Percentiles rank a stretch among this genome's conserved stretches.
Evolutionary conservation across 768 basidiomycete species (phyloP).

Genomic region (Mrakia blollopis): DNA sequence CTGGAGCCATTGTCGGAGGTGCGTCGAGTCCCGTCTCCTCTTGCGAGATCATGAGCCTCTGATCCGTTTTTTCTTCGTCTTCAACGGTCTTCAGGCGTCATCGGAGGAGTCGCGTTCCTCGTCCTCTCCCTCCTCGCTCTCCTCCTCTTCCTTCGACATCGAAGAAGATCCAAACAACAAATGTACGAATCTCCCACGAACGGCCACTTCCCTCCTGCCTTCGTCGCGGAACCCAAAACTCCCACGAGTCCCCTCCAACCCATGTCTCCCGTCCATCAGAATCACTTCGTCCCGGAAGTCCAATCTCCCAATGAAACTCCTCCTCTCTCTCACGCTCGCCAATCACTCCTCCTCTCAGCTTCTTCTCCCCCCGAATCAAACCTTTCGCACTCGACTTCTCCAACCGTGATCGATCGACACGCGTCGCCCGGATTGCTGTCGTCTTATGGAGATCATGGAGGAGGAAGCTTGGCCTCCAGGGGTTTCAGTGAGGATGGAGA

Average conservation of each 20-base stretch:
- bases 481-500: not conserved
- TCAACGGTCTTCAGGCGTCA: not conserved
- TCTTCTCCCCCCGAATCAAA: not conserved
- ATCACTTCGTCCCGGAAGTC: not conserved
- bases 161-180: not conserved
- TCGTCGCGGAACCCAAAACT: not conserved
- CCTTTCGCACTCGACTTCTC: not conserved
- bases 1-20: constrained; percentile 15
- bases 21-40: not conserved
- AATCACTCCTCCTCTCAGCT: not conserved
- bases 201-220: not conserved
- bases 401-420: not conserved
- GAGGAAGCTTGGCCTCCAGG: not conserved
- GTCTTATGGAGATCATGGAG: not conserved
- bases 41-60: too few species aligned
- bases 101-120: constrained; percentile 9
- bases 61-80: not conserved
- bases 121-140: not conserved
- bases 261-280: not conserved
- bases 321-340: too few species aligned
- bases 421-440: not conserved
- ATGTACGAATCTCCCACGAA: not conserved
- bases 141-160: not conserved
- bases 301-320: not conserved
- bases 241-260: not conserved